Percentiles rank a stretch among this genome's conserved stretches.
These are phyloP conservation scores for Rhododendron ferrugineum DNA, from an alignment of 148 eudicot genomes.

Conservation along the genomic window DNA sequence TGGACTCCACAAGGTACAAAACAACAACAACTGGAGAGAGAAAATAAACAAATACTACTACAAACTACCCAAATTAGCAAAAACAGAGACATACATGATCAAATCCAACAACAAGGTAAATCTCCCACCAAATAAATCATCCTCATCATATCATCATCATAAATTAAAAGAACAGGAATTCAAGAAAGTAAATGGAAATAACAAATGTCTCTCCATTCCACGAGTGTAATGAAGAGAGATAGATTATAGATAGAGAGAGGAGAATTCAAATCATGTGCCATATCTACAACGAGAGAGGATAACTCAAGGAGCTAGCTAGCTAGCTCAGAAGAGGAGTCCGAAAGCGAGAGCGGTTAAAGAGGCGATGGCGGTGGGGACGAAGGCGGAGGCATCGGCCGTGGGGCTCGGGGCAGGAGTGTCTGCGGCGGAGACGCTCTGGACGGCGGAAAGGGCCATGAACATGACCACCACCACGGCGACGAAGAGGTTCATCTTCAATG, in stretches of 20 bases:
- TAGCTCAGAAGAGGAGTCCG: conserved; percentile 23
- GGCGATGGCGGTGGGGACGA: conserved; percentile 31
- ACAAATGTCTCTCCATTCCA: not conserved
- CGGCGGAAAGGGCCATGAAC: conserved; percentile 29
- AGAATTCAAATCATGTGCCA: not conserved
- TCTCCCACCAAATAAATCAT: not conserved
- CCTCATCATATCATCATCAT: not conserved
- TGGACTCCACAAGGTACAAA: not conserved
- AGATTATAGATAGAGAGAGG: not conserved
- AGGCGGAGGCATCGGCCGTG: conserved; percentile 23
- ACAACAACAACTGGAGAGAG: not conserved
- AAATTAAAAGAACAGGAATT: not conserved
- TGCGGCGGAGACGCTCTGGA: conserved; percentile 27
- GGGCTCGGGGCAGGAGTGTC: conserved; percentile 36
- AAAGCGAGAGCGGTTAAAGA: conserved; percentile 28
- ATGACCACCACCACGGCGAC: conserved; percentile 20
- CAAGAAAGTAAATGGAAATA: not conserved
- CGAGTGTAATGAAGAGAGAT: not conserved
- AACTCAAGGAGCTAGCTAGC: not conserved
- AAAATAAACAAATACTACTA: not conserved
- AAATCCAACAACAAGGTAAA: not conserved
- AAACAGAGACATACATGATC: not conserved
- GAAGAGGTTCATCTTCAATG: conserved; percentile 26
- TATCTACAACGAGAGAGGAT: not conserved
- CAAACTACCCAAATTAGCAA: not conserved